Evolutionary conservation across 352 stramenopile species (phyloP), one percentile per base, ranked within the genome.

Genomic region (Phytopythium montanum): DNA sequence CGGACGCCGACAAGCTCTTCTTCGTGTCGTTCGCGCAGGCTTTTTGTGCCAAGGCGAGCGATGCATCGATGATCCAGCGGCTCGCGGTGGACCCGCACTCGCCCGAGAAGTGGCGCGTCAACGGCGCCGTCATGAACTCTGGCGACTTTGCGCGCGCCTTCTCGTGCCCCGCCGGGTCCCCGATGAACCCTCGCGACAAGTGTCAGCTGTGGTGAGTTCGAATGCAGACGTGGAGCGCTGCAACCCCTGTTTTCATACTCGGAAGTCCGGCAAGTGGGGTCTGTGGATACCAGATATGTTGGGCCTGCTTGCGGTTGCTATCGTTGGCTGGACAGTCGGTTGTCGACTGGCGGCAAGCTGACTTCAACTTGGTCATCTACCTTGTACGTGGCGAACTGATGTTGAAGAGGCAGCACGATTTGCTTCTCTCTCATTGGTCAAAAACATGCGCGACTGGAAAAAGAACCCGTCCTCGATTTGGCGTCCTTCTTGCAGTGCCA

Each of bases 41-140:
- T 8, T 93, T 89, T 33, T 95, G 85, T 49, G 59, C 71, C 29
- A 90, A 88, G 61, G 51, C 67, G 10, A 85, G 70, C 16, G 83
- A 95, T 52, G 74, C 80, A 31, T 72, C 64, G 19, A 76, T 82
- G 66, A 69, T 72, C 18, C 64, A 70, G n/a, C 68, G 69, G 1
- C 57, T 93, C 36, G 72, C 70, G 38, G 80, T 73, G 29, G 83
- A 93, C 29, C 70, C 76, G 21, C 83, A 95, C 60, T 71, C 81
- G 0, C 85, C 85, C 8, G 74, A 81, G 41, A 68, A 73, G 54
- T 91, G 83, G 83, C 85, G 85, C 36, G 78, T 91, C 46, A 93
- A 95, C 41, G 85, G 83, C 18, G 80, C 77, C 26, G 71, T 87
- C 48, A 93, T 84, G 69, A 95, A 95, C 66, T 88, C 72, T 21